A percentile compares a stretch with the other conserved stretches of the same genome.
Conservation (phyloP, 106 monocot species). For the Dioscorea zingiberensis region DNA sequence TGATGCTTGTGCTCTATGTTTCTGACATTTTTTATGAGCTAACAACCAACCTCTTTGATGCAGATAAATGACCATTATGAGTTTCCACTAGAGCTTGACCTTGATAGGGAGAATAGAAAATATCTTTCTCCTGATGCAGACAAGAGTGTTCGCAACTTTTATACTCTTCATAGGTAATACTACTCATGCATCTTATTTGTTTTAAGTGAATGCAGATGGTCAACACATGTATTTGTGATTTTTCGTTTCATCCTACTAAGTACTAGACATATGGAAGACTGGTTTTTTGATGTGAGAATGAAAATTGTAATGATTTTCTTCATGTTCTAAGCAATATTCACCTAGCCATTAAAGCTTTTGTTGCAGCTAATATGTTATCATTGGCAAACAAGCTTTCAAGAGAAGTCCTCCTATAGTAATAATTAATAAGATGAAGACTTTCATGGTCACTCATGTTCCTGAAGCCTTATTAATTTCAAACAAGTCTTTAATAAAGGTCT, state of each 20-base stretch:
- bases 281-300: not conserved
- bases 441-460: too few relatives aligned
- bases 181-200: not conserved
- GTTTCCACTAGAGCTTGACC: constrained; percentile 88
- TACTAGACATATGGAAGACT: not conserved
- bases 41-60: constrained; percentile 5
- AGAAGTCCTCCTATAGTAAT: too few relatives aligned
- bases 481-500: too few relatives aligned
- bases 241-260: not conserved
- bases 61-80: constrained; percentile 99
- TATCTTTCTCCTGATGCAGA: constrained; percentile 93
- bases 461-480: too few relatives aligned
- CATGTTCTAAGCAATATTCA: not conserved
- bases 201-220: not conserved
- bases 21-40: too few relatives aligned
- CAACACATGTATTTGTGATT: not conserved
- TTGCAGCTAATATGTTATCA: too few relatives aligned
- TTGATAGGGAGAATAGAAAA: constrained; percentile 87
- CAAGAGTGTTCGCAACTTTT: constrained; percentile 76
- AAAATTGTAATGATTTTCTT: not conserved
- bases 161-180: constrained; percentile 88
- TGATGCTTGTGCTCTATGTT: too few relatives aligned
- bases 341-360: too few relatives aligned
- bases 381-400: too few relatives aligned
- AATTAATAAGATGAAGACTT: too few relatives aligned